Conservation (phyloP, 805 yeast genomes). For the Isabelozyma heimii region DNA sequence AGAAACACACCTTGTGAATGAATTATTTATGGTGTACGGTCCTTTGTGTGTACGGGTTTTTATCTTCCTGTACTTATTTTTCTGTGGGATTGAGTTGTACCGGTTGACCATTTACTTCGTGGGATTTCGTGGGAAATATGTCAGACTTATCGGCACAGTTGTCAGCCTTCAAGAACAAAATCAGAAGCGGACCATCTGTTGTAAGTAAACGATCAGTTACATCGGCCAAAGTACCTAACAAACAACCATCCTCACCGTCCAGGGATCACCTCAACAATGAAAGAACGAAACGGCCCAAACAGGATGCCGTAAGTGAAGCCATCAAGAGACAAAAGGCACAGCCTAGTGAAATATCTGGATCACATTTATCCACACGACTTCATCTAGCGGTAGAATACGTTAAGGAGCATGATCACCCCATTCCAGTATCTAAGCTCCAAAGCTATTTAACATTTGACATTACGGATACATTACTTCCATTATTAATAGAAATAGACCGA, state of each 20-base stretch:
- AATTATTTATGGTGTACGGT: not conserved
- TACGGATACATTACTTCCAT: slow-evolving; percentile 60
- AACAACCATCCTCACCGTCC: slow-evolving; percentile 11
- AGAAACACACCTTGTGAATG: not conserved
- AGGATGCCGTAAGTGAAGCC: slow-evolving; percentile 29
- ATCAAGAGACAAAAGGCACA: slow-evolving; percentile 32
- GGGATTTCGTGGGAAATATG: slow-evolving; percentile 8
- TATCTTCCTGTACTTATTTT: not conserved
- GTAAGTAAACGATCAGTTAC: slow-evolving; percentile 6
- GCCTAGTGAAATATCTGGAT: slow-evolving; percentile 32
- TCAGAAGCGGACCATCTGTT: slow-evolving; percentile 44
- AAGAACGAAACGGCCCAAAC: slow-evolving; percentile 11
- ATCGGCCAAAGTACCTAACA: slow-evolving; percentile 23
- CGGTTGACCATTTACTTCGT: not conserved
- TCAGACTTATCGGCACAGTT: slow-evolving; percentile 43
- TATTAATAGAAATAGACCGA: slow-evolving; percentile 68
- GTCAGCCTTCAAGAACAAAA: slow-evolving; percentile 44
- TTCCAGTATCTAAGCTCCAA: slow-evolving; percentile 62
- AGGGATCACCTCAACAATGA: slow-evolving; percentile 5
- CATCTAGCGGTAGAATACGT: slow-evolving; percentile 90
- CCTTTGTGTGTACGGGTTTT: not conserved
- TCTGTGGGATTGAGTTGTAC: not conserved
- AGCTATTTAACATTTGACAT: slow-evolving; percentile 64
- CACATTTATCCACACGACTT: slow-evolving; percentile 82
- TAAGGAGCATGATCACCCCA: slow-evolving; percentile 68